phyloP scores from a whole-genome alignment of 169 alveolate genomes.

The Besnoitia besnoiti region DNA sequence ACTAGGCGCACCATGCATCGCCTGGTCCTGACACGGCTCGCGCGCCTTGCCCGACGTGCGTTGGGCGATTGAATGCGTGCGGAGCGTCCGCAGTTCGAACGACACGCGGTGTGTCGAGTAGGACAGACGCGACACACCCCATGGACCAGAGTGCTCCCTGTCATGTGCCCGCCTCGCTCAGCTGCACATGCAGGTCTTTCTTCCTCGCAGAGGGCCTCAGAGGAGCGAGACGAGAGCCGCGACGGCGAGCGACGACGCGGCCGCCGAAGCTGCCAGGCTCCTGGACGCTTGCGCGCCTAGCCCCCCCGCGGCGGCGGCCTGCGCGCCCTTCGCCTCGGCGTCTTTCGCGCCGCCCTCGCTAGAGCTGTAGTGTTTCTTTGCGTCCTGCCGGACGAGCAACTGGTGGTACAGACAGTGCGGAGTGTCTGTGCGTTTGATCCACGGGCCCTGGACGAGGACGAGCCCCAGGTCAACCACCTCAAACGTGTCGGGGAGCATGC shows the following conservation, averaged over 20 bases:
- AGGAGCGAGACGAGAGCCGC: not conserved
- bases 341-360: not conserved
- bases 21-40: too few species aligned
- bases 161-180: too few species aligned
- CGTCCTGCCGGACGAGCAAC: not conserved
- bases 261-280: not conserved
- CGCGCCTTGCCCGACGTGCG: too few species aligned
- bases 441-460: constrained; percentile 30
- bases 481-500: not conserved
- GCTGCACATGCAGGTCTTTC: too few species aligned
- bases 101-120: too few species aligned
- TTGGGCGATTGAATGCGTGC: too few species aligned
- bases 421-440: constrained; percentile 45
- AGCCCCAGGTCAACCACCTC: constrained; percentile 38
- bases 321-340: not conserved
- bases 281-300: not conserved
- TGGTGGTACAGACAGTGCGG: constrained; percentile 46
- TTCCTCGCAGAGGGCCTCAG: not conserved
- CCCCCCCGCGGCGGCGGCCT: not conserved
- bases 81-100: too few species aligned
- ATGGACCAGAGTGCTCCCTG: too few species aligned
- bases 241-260: not conserved
- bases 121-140: too few species aligned
- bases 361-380: not conserved
- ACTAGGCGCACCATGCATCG: too few species aligned